Evolutionary conservation across 2,329 filamentous ascomycete species (phyloP), one percentile per base, ranked within the genome.

Genomic region (Rhynchosporium graminicola): DNA sequence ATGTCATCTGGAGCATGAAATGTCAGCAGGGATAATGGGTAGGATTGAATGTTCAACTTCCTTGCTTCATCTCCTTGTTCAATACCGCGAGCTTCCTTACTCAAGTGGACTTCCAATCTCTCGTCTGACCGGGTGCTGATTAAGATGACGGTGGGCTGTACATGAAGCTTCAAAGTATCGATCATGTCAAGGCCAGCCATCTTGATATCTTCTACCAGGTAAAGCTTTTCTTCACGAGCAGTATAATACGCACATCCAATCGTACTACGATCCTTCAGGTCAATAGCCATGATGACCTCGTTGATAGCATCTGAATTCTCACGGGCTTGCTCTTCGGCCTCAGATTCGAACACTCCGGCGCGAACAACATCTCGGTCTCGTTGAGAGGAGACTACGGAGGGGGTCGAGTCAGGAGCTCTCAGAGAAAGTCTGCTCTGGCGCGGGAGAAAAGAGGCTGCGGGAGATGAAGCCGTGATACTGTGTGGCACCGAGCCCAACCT

Each of bases 211-310:
- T 94, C 87, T 72, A 96, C 87, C 48, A 97, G 80, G 63, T 84
- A 88, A 3, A 97, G 76, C 42, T 81, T 85, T 70, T 90, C 87
- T 45, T 92, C 85, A 31, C 82, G 77, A 5, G 87, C 86, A 52
- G 88, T 79, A 72, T 94, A 97, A 72, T 94, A 96, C 51, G 91
- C 88, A 74, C 92, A 97, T 0, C 94, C 94, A 20, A 97, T 80
- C 0, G 83, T 87, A 0, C 84, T 86, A 36, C 84, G 82, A n/a
- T 87, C 83, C 65, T 83, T 86, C 73, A 94, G 80, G 63, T 96
- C 87, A 29, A 97, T 79, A 0, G 91, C 90, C 86, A 96, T 91
- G 62, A 96, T 83, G 31, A 92, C 77, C 72, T 95, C 90, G 61
- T 84, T 83, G 43, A 87, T 72, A 0, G 78, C 72, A 61, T 87